Evolutionary conservation across 495 filamentous ascomycete genomes (phyloP), one percentile per base, ranked within the genome.

Genomic region (Penicillium soppii): DNA sequence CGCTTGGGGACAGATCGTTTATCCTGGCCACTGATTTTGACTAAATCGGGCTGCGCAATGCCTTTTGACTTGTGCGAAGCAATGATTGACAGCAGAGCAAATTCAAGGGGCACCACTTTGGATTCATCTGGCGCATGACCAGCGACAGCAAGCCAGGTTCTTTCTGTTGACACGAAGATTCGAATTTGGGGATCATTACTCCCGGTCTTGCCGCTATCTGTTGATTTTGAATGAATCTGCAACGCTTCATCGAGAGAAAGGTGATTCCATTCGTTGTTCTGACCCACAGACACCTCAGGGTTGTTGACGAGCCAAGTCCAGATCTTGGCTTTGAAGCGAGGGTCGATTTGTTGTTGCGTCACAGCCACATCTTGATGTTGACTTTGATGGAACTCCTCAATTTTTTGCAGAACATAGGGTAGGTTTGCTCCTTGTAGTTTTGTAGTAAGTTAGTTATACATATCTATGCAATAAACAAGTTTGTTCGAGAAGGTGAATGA

Each of bases 1-100:
- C 92, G 78, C 42, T 82, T 82, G 10, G 92, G 90, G 5, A 96
- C 81, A 2, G 92, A 96, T 36, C 90, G 80, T 62, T 95, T 95
- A 65, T 96, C 90, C 68, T 96, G 92, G 16, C 87, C 85, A 52
- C 88, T 90, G 7, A 87, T 62, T 25, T 72, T 78, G 17, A 85
- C 81, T n/a, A 96, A 73, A 16, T 92, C 84, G 7, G 86, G 82
- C 68, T 97, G 92, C 1, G 86, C 69, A 32, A 96, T 88, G 12
- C 92, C 92, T 17, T 82, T 69, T 27, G 77, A 72, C 47, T 85
- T 81, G 47, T 72, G 75, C 3, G 85, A 81, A n/a, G 87, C 91
- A 58, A 97, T 91, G 33, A 91, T 85, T 8, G 88, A 85, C 10
- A 97, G 76, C 15, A 87, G 77, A 16, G 77, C 76, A 70, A 94